Evolutionary conservation across 2,329 filamentous ascomycete species (phyloP).

Genomic region (Fusarium pininemorale): DNA sequence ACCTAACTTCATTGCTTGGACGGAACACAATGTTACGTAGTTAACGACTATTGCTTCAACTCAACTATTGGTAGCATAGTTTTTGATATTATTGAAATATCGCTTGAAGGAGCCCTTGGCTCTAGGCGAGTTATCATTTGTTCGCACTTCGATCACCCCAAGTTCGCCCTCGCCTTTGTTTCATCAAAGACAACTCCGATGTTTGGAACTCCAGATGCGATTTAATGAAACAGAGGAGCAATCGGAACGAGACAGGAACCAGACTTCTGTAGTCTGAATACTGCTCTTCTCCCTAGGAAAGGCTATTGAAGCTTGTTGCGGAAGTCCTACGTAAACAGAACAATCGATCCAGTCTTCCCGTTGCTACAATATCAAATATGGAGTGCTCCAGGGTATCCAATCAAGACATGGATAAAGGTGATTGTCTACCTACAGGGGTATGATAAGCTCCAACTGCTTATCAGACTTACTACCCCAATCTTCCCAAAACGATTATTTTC

Average conservation of each 20-base stretch:
- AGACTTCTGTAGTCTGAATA: not conserved
- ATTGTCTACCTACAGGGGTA: no score
- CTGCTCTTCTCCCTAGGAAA: rapidly evolving
- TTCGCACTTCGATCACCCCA: rapidly evolving
- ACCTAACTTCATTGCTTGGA: rapidly evolving
- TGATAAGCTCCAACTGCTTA: not conserved
- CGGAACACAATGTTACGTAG: not conserved
- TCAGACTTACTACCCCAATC: not conserved
- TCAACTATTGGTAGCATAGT: rapidly evolving
- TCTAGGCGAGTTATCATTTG: rapidly evolving
- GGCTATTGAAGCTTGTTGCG: not conserved
- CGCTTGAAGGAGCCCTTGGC: rapidly evolving
- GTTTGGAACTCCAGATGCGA: rapidly evolving
- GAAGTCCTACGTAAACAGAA: not conserved
- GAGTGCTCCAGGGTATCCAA: not conserved
- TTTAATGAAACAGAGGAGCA: rapidly evolving
- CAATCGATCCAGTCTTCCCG: not conserved
- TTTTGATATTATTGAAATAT: no score
- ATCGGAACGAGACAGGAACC: not conserved
- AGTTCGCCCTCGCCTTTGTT: no score
- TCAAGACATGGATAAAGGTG: not conserved
- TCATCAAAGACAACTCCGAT: rapidly evolving
- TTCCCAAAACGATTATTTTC: not conserved
- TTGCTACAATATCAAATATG: no score
- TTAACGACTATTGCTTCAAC: not conserved